Evolutionary conservation across 164 flowering plant genomes (phyloP).

Genomic region (Berberis thunbergii): DNA sequence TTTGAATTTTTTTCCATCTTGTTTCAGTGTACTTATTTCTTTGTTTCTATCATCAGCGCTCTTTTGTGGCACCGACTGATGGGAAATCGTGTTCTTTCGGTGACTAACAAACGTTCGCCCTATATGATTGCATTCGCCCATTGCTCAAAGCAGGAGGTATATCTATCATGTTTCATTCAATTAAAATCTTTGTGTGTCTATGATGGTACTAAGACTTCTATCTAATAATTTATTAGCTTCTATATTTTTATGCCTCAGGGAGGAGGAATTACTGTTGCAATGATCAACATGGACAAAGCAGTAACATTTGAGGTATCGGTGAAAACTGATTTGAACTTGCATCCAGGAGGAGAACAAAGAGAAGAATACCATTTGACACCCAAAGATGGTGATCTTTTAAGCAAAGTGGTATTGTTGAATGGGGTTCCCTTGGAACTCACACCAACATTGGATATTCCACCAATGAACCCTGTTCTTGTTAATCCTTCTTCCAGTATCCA

Average conservation of each 20-base stretch:
- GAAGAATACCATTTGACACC: conserved; percentile 56
- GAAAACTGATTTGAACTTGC: conserved; percentile 21
- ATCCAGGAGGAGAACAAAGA: conserved; percentile 18
- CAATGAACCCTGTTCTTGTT: conserved; percentile 28
- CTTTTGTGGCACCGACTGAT: conserved; percentile 71
- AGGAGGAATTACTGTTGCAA: conserved; percentile 31
- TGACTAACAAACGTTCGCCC: conserved; percentile 27
- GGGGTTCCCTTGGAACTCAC: conserved; percentile 34
- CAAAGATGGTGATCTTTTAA: conserved; percentile 35
- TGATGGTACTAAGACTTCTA: neutral
- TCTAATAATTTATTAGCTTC: neutral
- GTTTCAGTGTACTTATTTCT: neutral
- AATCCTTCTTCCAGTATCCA: conserved; percentile 20
- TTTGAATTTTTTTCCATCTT: neutral
- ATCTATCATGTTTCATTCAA: neutral
- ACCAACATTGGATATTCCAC: conserved; percentile 31
- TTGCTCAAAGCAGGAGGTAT: conserved; percentile 42
- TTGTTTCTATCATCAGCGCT: conserved; percentile 28
- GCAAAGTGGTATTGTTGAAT: conserved; percentile 38
- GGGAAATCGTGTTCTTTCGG: conserved; percentile 46
- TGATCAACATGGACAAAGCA: conserved; percentile 48
- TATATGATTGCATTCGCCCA: conserved; percentile 47
- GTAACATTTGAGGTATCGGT: conserved; percentile 25
- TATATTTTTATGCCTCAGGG: conserved; percentile 16
- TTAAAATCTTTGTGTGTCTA: neutral